Percentiles rank a stretch among this genome's conserved stretches.
phyloP scores from a whole-genome alignment of 495 filamentous ascomycete species.

The Parmelia sp. region DNA sequence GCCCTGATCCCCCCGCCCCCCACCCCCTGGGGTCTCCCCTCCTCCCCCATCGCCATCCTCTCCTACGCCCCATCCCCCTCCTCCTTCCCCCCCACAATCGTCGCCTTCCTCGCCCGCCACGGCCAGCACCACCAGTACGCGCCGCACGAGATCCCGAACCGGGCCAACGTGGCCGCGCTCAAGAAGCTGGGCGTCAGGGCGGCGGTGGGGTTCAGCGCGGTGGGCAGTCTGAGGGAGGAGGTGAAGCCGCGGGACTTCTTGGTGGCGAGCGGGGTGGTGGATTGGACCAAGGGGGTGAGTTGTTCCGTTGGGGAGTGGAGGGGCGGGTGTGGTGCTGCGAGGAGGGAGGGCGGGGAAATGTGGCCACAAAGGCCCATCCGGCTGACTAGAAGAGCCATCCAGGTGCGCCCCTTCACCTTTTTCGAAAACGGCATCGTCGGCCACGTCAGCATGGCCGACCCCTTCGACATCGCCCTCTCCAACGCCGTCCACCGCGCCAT shows the following conservation, averaged over 20 bases:
- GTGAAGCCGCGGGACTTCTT: constrained; percentile 95
- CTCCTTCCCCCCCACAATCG: constrained; percentile 49
- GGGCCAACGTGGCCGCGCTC: constrained; percentile 93
- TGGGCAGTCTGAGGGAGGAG: constrained; percentile 84
- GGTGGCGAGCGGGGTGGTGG: constrained; percentile 91
- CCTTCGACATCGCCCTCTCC: constrained; percentile 76
- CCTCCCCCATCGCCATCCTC: constrained; percentile 84
- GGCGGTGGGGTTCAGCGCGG: constrained; percentile 90
- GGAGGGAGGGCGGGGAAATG: not conserved
- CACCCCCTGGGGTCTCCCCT: too few species aligned
- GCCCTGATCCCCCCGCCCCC: too few species aligned
- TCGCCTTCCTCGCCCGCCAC: constrained; percentile 93
- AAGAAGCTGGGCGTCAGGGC: constrained; percentile 81
- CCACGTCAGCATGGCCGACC: constrained; percentile 92
- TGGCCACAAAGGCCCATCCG: not conserved
- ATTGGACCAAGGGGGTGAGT: constrained; percentile 81
- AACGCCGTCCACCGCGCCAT: constrained; percentile 53
- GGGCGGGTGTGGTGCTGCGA: not conserved
- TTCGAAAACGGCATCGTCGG: constrained; percentile 91
- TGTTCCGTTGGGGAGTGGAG: not conserved
- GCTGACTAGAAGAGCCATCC: not conserved
- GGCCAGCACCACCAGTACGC: constrained; percentile 81
- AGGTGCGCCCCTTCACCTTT: constrained; percentile 80
- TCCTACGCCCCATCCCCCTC: constrained; percentile 62
- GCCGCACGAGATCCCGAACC: constrained; percentile 83